Percentiles rank a stretch among this genome's conserved stretches.
phyloP scores from a whole-genome alignment of 164 flowering plant genomes.

The Piper longum region DNA sequence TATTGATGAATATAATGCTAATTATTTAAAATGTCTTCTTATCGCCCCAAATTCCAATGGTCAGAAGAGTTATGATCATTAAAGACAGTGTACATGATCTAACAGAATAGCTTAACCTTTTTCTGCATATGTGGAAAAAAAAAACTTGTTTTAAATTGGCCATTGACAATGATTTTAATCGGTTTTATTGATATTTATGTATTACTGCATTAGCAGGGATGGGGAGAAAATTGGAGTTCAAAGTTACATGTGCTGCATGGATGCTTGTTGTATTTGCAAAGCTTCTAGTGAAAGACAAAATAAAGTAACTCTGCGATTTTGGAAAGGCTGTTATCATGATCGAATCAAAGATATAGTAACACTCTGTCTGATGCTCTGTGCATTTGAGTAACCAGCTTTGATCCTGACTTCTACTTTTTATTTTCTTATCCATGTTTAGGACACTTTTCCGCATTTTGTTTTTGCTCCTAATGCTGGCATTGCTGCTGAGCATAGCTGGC shows the following conservation, averaged over 20 bases:
- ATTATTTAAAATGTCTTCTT: too few relatives aligned
- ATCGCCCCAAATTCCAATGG: too few relatives aligned
- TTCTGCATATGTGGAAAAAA: too few relatives aligned
- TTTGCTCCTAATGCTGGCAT: conserved; percentile 89
- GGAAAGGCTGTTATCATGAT: conserved; percentile 71
- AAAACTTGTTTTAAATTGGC: neutral
- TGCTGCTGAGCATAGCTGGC: conserved; percentile 88
- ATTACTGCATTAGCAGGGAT: conserved; percentile 31
- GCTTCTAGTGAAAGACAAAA: conserved; percentile 16
- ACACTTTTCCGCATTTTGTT: conserved; percentile 50
- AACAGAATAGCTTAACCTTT: too few relatives aligned
- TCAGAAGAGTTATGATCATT: too few relatives aligned
- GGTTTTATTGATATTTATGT: neutral
- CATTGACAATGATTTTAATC: neutral
- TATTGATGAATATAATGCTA: too few relatives aligned
- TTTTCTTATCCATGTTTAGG: conserved; percentile 26
- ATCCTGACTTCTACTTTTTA: neutral
- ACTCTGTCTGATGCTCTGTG: conserved; percentile 2
- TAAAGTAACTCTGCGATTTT: conserved; percentile 36
- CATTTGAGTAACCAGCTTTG: neutral
- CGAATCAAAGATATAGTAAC: conserved; percentile 33
- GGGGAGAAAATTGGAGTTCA: conserved; percentile 41
- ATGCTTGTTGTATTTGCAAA: conserved; percentile 43
- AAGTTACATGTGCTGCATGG: conserved; percentile 37
- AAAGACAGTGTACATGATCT: too few relatives aligned